These are phyloP conservation scores for Rhodamnia argentea DNA, from an alignment of 345 rosid species.

Conservation along the genomic window DNA sequence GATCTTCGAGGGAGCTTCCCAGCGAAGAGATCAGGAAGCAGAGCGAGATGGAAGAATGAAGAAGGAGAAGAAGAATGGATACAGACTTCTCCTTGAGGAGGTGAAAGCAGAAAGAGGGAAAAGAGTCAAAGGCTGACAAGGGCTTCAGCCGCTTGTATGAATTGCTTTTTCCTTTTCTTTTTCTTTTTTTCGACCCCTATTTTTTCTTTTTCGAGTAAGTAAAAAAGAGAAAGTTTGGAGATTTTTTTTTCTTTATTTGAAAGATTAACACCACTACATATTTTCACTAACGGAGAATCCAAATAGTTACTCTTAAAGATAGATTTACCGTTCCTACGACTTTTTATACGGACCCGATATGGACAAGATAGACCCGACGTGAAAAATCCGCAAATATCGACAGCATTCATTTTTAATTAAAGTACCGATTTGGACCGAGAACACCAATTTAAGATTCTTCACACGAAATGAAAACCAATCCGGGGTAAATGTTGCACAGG, in stretches of 20 bases:
- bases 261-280: neutral
- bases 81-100: neutral
- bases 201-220: neutral
- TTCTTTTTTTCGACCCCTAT: accelerated
- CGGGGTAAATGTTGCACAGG: accelerated
- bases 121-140: neutral
- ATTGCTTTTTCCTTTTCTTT: too few relatives aligned
- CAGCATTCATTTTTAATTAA: neutral
- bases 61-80: neutral
- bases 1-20: too few relatives aligned
- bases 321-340: too few relatives aligned
- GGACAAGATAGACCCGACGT: accelerated
- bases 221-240: neutral
- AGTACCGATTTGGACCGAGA: neutral
- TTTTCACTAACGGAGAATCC: neutral
- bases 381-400: accelerated
- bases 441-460: neutral
- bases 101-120: neutral
- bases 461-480: accelerated
- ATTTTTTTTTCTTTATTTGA: neutral
- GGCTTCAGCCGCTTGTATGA: neutral
- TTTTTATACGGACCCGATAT: accelerated
- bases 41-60: too few relatives aligned
- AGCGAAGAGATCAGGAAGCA: too few relatives aligned
- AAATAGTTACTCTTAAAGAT: too few relatives aligned